Evolutionary conservation across 352 stramenopile species (phyloP).

Genomic region (Phytopythium helicoides): DNA sequence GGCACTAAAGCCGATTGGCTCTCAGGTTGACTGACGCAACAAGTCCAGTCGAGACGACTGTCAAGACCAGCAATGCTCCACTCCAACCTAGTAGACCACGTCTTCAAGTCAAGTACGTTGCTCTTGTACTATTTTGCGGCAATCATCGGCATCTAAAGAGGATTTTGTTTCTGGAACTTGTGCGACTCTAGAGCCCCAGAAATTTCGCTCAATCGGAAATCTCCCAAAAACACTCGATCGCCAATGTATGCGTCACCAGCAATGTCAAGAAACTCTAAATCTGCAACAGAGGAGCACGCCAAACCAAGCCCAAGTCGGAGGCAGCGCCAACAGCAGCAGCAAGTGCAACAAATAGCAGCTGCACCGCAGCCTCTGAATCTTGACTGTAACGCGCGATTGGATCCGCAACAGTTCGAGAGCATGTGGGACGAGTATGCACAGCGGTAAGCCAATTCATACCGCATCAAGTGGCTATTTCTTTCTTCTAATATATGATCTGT

Average conservation of each 20-base stretch:
- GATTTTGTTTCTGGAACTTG: background rate
- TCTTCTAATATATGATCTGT: background rate
- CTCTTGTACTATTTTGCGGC: background rate
- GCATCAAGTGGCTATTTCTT: slow-evolving; percentile 1
- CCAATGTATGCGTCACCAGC: slow-evolving; percentile 1
- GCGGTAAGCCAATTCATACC: slow-evolving; percentile 24
- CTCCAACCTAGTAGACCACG: slow-evolving; percentile 1
- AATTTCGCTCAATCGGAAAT: background rate
- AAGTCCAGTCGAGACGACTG: background rate
- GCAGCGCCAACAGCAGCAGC: background rate
- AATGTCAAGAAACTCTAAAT: background rate
- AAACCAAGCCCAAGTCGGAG: background rate
- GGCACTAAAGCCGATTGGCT: background rate
- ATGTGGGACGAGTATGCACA: slow-evolving; percentile 79
- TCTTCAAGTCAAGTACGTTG: slow-evolving; percentile 9
- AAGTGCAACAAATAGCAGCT: background rate
- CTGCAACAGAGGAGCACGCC: background rate
- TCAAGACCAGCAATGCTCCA: slow-evolving; percentile 1
- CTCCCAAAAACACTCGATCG: background rate
- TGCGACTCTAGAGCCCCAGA: slow-evolving; percentile 6
- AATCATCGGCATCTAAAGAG: background rate
- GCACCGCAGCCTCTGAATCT: slow-evolving; percentile 9
- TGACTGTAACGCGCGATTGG: slow-evolving; percentile 34
- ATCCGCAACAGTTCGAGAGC: slow-evolving; percentile 70
- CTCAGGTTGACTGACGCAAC: background rate